These are phyloP conservation scores for Plasmopara muralis DNA, from an alignment of 352 stramenopile species.

Conservation along the genomic window DNA sequence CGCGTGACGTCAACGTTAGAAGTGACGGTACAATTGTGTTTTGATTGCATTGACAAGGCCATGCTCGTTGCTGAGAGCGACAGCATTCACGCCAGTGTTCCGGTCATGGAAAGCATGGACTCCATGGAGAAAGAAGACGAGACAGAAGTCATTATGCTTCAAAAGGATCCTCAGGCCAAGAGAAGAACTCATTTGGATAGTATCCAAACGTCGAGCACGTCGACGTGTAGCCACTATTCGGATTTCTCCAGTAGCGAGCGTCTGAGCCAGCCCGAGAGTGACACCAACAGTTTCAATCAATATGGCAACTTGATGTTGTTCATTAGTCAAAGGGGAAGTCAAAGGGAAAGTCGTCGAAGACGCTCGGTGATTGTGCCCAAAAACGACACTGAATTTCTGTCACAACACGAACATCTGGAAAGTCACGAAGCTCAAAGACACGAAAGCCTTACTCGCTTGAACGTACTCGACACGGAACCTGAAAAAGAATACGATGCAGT, in stretches of 20 bases:
- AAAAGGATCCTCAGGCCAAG: slow-evolving; percentile 5
- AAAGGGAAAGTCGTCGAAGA: slow-evolving; percentile 13
- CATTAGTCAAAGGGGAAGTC: slow-evolving; percentile 12
- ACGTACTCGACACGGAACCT: slow-evolving; percentile 33
- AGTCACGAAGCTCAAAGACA: slow-evolving; percentile 41
- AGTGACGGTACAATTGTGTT: slow-evolving; percentile 55
- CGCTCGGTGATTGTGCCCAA: too few species aligned
- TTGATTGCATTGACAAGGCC: slow-evolving; percentile 73
- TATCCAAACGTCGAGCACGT: slow-evolving; percentile 25
- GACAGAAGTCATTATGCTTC: slow-evolving; percentile 10
- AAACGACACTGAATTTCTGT: slow-evolving; percentile 41
- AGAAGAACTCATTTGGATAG: slow-evolving; percentile 31
- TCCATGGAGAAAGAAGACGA: slow-evolving; percentile 7
- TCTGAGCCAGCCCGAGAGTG: slow-evolving; percentile 30
- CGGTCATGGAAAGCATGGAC: slow-evolving; percentile 10
- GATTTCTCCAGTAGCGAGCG: slow-evolving; percentile 35
- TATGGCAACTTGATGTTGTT: slow-evolving; percentile 7
- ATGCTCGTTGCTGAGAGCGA: slow-evolving; percentile 28
- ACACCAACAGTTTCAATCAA: slow-evolving; percentile 21
- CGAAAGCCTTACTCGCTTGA: slow-evolving; percentile 38
- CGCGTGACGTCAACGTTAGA: slow-evolving; percentile 26
- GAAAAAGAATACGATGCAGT: slow-evolving; percentile 69
- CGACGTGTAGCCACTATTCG: slow-evolving; percentile 31
- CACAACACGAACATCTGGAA: slow-evolving; percentile 34
- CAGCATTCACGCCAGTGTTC: slow-evolving; percentile 3